Evolutionary conservation across 208 protist species (phyloP).

Genomic region (Acanthamoeba triangularis): DNA sequence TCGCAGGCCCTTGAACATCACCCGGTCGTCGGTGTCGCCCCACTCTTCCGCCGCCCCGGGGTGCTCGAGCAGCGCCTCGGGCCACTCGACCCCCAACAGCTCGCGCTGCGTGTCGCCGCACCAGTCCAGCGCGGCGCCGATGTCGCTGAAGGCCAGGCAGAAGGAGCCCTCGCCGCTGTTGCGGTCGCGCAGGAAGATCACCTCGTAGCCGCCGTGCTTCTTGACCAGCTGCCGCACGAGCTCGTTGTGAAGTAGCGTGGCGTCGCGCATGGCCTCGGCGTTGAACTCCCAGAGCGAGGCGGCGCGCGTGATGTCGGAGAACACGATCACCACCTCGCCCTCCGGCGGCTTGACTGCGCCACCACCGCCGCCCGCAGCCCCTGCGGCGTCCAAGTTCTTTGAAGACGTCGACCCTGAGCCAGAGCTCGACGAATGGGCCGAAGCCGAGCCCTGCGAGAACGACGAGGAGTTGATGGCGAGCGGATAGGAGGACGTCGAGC

Average conservation of each 20-base stretch:
- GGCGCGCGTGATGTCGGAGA: slow-evolving; percentile 58
- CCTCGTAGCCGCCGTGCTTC: slow-evolving; percentile 65
- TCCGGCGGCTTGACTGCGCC: neutral
- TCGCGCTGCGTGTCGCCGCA: slow-evolving; percentile 14
- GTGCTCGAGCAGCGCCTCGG: slow-evolving; percentile 54
- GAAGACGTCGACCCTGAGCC: slow-evolving; percentile 4
- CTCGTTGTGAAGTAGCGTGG: slow-evolving; percentile 43
- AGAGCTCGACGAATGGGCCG: neutral
- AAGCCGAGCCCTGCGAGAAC: neutral
- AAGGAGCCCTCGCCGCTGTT: slow-evolving; percentile 69
- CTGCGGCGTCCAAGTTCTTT: neutral
- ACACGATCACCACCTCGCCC: slow-evolving; percentile 65
- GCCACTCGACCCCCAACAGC: slow-evolving; percentile 38
- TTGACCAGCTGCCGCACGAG: neutral
- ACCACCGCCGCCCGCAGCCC: neutral
- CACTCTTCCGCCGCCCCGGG: slow-evolving; percentile 49
- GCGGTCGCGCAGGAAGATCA: slow-evolving; percentile 48
- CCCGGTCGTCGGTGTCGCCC: slow-evolving; percentile 67
- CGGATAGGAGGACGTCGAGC: neutral
- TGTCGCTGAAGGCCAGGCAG: slow-evolving; percentile 26
- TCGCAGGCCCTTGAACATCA: neutral
- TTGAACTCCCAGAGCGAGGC: slow-evolving; percentile 62
- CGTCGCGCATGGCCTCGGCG: slow-evolving; percentile 47
- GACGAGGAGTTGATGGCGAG: neutral
- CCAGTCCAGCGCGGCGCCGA: neutral